Evolutionary conservation across 331 rosid species (phyloP), one percentile per base, ranked within the genome.

Genomic region (Erythrophleum ivorense): DNA sequence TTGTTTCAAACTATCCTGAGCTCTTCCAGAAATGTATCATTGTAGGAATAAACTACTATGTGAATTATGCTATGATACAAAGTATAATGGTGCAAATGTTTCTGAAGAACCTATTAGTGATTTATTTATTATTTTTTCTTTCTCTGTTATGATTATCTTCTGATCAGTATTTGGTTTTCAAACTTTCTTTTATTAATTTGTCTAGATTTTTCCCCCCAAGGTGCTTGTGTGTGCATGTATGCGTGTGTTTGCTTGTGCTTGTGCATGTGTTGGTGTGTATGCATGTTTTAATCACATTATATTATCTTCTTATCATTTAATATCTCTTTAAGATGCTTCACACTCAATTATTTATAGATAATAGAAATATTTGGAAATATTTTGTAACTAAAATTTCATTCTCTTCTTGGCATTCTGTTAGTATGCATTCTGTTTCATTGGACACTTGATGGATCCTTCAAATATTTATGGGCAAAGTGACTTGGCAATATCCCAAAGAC

Each of bases 281-380:
- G 1, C n/a, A 9, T 36, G 8, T 52, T 50, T 33, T 7, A 7
- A 5, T 16, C 6, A 6, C 52, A 36, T 65, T n/a, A 65, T 65
- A n/a, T 40, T 15, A 19, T 43, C 41, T 7, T 31, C 55, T 58
- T 41, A 29, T 6, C n/a, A 57, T 75, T 54, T 54, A 36, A 6
- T 36, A n/a, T 33, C 48, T 36, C 34, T 54, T n/a, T 73, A 36
- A 19, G 15, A 73, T 54, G 67, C 78, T 38, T 73, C 13, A 73
- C 34, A 16, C 33, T 52, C 63, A 33, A 2, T 12, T 15, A 6
- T 53, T 21, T 54, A 8, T 31, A 1, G 45, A 31, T 72, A 7
- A 31, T 9, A 15, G 41, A 14, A 72, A 45, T 7, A 59, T 4
- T 59, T 67, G 53, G 8, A 43, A 45, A 10, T 16, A n/a, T n/a